Percentiles rank a stretch among this genome's conserved stretches.
Evolutionary conservation across 2,329 filamentous ascomycete species (phyloP).

Genomic region (Trichoderma breve): DNA sequence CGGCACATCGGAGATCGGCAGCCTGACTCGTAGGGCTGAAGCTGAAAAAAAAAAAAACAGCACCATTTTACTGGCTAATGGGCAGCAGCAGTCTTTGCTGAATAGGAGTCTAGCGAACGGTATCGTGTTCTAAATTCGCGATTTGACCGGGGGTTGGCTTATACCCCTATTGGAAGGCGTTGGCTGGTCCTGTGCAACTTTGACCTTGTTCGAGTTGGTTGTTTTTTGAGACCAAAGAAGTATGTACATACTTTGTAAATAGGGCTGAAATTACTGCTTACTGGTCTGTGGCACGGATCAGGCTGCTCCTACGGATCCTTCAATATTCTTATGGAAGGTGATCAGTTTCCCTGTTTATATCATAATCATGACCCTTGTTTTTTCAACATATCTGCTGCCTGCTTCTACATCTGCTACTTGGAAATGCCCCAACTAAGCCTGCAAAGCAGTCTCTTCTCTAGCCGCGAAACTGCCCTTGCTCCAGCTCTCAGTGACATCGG

Average conservation of each 20-base stretch:
- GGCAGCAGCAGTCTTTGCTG: background rate
- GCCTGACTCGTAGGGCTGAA: slow-evolving; percentile 18
- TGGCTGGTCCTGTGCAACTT: background rate
- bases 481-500: slow-evolving; percentile 57
- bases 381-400: background rate
- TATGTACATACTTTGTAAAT: background rate
- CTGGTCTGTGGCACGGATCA: background rate
- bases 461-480: slow-evolving; percentile 56
- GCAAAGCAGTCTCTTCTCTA: slow-evolving; percentile 58
- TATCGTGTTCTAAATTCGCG: background rate
- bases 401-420: background rate
- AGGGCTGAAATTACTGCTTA: background rate
- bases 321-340: background rate
- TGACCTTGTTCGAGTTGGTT: background rate
- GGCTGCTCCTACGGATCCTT: background rate
- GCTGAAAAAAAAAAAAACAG: background rate
- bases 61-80: slow-evolving; percentile 17
- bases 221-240: background rate
- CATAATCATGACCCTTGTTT: background rate
- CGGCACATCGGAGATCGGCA: slow-evolving; percentile 20
- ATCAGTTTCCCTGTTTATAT: background rate
- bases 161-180: background rate
- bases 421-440: slow-evolving; percentile 41
- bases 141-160: background rate
- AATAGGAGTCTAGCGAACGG: background rate